Conservation (phyloP, 306 rosid species). For the Prunus armeniaca region DNA sequence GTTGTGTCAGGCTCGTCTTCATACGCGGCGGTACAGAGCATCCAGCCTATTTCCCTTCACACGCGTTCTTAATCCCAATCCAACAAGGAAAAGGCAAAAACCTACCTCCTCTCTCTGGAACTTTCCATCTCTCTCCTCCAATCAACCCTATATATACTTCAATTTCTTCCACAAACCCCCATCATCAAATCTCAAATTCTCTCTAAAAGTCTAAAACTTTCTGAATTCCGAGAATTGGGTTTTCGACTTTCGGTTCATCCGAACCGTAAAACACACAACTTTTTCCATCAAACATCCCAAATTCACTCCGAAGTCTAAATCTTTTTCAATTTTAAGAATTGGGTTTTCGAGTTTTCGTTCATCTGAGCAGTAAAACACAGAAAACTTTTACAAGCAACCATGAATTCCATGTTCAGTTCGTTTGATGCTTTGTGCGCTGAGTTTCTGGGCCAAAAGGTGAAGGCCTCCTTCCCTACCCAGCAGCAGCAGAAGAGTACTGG, state of each 20-base stretch:
- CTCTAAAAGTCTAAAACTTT: no score
- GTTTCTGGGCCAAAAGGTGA: conserved; percentile 32
- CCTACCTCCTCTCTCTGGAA: background rate
- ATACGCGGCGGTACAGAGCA: background rate
- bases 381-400: background rate
- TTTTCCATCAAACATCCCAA: background rate
- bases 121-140: background rate
- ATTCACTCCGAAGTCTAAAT: background rate
- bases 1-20: background rate
- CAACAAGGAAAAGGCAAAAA: background rate
- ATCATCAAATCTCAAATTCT: background rate
- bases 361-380: background rate
- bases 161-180: background rate
- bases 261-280: no score
- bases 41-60: background rate
- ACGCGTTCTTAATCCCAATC: no score
- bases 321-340: background rate
- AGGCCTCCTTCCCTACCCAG: conserved; percentile 22
- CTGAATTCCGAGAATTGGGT: no score
- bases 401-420: conserved; percentile 51
- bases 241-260: no score
- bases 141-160: background rate
- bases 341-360: background rate
- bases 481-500: conserved; percentile 2
- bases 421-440: conserved; percentile 43